phyloP scores from a whole-genome alignment of 495 filamentous ascomycete genomes.

The Schizothecium vesticola region DNA sequence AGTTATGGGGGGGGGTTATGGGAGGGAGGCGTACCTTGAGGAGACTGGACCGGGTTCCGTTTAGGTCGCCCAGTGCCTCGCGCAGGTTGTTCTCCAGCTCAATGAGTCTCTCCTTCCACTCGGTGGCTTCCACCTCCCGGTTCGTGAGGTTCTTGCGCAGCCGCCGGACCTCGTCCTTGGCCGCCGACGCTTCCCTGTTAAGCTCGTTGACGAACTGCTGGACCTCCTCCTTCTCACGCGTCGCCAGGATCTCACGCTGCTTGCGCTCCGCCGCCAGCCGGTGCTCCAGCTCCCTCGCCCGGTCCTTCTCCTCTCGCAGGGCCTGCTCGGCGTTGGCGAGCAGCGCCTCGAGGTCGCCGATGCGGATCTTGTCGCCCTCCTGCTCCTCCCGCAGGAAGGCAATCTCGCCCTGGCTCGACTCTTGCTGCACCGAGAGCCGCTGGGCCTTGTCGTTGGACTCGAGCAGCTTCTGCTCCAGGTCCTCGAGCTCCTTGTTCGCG shows the following conservation, averaged over 20 bases:
- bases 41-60: constrained; percentile 79
- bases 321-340: constrained; percentile 67
- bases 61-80: constrained; percentile 73
- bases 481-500: constrained; percentile 70
- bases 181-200: constrained; percentile 68
- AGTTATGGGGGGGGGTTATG: no score
- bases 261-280: constrained; percentile 71
- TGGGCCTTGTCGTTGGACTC: constrained; percentile 82
- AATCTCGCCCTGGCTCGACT: constrained; percentile 89
- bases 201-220: constrained; percentile 72
- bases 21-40: constrained; percentile 52
- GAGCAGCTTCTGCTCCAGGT: constrained; percentile 65
- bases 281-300: constrained; percentile 70
- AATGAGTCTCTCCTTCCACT: constrained; percentile 82
- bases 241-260: constrained; percentile 80
- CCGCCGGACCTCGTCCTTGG: constrained; percentile 81
- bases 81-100: constrained; percentile 85
- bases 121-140: constrained; percentile 79
- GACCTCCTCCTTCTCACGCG: constrained; percentile 79
- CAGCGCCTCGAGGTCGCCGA: constrained; percentile 80
- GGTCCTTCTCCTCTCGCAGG: constrained; percentile 76
- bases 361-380: constrained; percentile 96
- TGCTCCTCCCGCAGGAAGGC: constrained; percentile 94
- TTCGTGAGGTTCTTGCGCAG: constrained; percentile 75
- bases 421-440: constrained; percentile 79